Evolutionary conservation across 2,329 filamentous ascomycete genomes (phyloP), one percentile per base, ranked within the genome.

Genomic region (Alternaria infectoria): DNA sequence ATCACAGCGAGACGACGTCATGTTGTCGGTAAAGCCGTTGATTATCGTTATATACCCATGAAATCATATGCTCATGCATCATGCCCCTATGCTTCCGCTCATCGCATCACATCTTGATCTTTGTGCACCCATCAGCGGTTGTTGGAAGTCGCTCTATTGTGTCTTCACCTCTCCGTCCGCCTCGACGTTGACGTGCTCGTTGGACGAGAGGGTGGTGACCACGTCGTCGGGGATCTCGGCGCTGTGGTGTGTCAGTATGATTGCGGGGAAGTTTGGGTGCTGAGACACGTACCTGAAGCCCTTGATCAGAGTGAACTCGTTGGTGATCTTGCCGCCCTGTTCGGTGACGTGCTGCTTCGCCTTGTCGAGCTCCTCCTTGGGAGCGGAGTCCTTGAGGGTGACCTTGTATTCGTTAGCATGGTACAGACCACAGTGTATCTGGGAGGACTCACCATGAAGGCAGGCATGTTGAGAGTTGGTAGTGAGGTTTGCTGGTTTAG

Each of bases 251-350:
- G 36, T 63, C 19, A 63, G 50, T 13, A 28, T 10, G 11, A n/a
- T 6, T 70, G 23, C 68, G 66, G 28, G 26, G 30, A 55, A 51
- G 23, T 30, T 12, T 23, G 6, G 28, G 36, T 8, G 23, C 6
- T 5, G 13, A 32, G 46, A 11, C 47, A 85, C 92, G 72, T 89
- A 97, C 95, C 92, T 90, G 84, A 97, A 97, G 62, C 91, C 94
- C 84, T 95, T 96, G 86, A 97, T 93, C 73, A 97, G 82, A 65
- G 83, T 90, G 85, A 93, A 97, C 80, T 96, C 92, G 73, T 96
- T 89, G 59, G 83, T 88, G 83, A 98, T 96, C 81, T 88, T 89
- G 78, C 93, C 95, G 77, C 95, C 95, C 78, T 95, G 88, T 45
- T 90, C 86, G 64, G 79, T 83, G 72, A 90, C 91, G 62, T 90